Conservation (phyloP, 257 asterid genomes). For the Solanum megistacrolobum region DNA sequence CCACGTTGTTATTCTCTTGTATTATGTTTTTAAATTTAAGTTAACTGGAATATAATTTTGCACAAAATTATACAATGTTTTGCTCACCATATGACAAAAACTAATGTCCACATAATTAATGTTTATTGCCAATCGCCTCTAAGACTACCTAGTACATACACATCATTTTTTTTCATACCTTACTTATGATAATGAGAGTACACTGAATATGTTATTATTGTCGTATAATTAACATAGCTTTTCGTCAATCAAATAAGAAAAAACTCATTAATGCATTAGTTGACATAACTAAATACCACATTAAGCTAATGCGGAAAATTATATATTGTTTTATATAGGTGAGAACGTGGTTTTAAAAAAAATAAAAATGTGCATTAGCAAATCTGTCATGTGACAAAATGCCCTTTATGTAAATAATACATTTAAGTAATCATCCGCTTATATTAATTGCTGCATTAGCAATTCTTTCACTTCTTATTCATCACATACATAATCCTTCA, state of each 20-base stretch:
- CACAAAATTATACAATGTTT: neutral
- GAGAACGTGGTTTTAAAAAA: neutral
- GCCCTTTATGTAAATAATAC: neutral
- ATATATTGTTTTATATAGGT: no score
- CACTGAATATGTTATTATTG: accelerated
- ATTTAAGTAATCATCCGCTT: neutral
- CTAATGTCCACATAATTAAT: neutral
- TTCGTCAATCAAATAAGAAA: neutral
- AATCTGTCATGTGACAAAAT: neutral
- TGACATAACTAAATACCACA: neutral
- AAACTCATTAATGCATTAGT: no score
- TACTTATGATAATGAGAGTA: no score
- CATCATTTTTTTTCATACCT: no score
- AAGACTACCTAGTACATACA: no score
- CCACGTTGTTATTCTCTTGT: neutral
- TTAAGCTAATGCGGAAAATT: neutral
- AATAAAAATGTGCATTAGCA: neutral
- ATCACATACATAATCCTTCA: neutral
- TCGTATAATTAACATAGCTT: accelerated
- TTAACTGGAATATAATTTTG: neutral
- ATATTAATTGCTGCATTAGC: neutral
- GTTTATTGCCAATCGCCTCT: neutral
- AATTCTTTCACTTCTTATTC: neutral
- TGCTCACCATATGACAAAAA: neutral
- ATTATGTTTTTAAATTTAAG: accelerated